Evolutionary conservation across 1,284 basidiomycete species (phyloP), one percentile per base, ranked within the genome.

Genomic region (Xanthoconium separans): DNA sequence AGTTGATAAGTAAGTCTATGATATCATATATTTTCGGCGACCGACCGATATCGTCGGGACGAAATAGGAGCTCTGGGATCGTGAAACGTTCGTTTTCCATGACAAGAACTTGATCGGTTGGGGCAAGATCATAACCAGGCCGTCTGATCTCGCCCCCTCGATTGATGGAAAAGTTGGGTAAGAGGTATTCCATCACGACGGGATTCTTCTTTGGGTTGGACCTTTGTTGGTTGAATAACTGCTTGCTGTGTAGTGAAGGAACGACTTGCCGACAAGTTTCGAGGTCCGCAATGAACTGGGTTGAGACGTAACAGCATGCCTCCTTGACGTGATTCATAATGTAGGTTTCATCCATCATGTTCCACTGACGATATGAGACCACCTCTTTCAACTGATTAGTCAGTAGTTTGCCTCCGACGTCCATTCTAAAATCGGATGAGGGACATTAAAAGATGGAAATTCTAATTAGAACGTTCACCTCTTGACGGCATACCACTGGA

Each of bases 301-400:
- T 76, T n/a, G 89, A 85, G 50, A 97, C 89, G 70, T 90, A 98
- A 70, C 91, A 93, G 68, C 91, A 95, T 13, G 80, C 73, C 67
- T 93, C 92, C 69, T 96, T 95, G 63, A 95, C 88, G 59, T 91
- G 82, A 73, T 95, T 94, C 73, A 97, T 89, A 64, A 98, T 88
- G 71, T 89, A 84, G 1, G 92, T 94, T 73, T 97, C 91, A 67
- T 98, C 94, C 84, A 95, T 94, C 91, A 98, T 93, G 71, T 98
- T 94, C 90, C 93, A 96, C 66, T 98, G 95, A 31, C 93, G 85
- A 71, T 93, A 98, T 12, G 93, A 96, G 12, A 96, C 84, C 47
- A 95, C 80, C 67, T 95, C 92, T 66, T 98, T 97, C 34, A 98
- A 80, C 50, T 96, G 90, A 73, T 97, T 98, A 27, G 95, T 98